phyloP scores from a whole-genome alignment of 2,329 filamentous ascomycete genomes.

The Aspergillus thermomutatus region DNA sequence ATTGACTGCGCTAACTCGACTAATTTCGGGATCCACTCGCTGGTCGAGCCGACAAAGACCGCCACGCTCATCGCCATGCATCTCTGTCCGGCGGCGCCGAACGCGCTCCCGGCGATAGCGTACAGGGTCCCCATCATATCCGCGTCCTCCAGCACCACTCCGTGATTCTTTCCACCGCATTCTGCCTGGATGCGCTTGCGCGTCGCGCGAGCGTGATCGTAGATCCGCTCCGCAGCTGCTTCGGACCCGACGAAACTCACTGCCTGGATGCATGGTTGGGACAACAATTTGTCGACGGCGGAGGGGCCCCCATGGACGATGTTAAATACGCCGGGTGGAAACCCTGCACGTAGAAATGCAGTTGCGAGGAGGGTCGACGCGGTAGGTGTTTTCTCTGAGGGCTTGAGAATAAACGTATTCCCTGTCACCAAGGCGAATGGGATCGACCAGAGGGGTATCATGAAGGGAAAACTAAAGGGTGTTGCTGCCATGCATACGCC shows the following conservation, averaged over 20 bases:
- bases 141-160: slow-evolving; percentile 61
- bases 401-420: slow-evolving; percentile 61
- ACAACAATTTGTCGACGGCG: slow-evolving; percentile 63
- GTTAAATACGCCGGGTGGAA: slow-evolving; percentile 62
- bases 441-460: slow-evolving; percentile 64
- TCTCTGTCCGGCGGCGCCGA: slow-evolving; percentile 63
- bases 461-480: slow-evolving; percentile 56
- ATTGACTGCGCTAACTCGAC: slow-evolving; percentile 59
- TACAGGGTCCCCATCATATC: slow-evolving; percentile 65
- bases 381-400: slow-evolving; percentile 61
- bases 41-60: slow-evolving; percentile 61
- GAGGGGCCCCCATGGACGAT: slow-evolving; percentile 61
- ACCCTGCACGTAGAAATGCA: slow-evolving; percentile 57
- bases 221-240: slow-evolving; percentile 65
- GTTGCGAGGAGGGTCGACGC: slow-evolving; percentile 61
- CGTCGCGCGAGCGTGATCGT: slow-evolving; percentile 57
- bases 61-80: slow-evolving; percentile 65
- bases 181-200: slow-evolving; percentile 67
- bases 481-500: slow-evolving; percentile 57
- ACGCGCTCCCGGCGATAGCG: slow-evolving; percentile 63
- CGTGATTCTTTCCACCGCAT: slow-evolving; percentile 66
- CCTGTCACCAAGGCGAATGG: slow-evolving; percentile 60
- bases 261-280: slow-evolving; percentile 63
- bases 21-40: slow-evolving; percentile 60
- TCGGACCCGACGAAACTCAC: slow-evolving; percentile 65